Base-by-base conservation (phyloP, 1,284 basidiomycete species). In the Microbotryum lychnidis-dioicae region DNA sequence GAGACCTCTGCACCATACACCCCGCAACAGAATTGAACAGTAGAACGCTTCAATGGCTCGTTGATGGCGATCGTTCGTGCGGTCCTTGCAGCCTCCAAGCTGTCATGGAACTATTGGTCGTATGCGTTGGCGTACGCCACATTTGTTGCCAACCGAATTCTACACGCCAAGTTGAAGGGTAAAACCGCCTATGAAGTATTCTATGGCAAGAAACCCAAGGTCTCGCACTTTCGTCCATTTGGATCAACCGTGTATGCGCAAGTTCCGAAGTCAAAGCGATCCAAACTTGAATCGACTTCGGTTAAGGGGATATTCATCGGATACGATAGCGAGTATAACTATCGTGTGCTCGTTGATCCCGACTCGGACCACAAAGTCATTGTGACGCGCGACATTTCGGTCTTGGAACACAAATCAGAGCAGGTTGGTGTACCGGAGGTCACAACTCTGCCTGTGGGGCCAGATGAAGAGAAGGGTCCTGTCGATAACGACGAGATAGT, bases 21-120 rank as follows among this genome's bases (percentile, higher is more conserved):
- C 7, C 64, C 61, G 4, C 29, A 63, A 50, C 46, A 59, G 29
- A 66, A 66, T 37, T 50, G 50, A 12, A 44, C 29, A 23, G 46
- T 33, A 20, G 44, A 56, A 29, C 54, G 45, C 27, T 46, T 31
- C 9, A 47, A 47, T 20, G 18, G 44, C 27, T 29, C 45, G 18
- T 46, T 56, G 25, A 27, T 47, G 20, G 45, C 8, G 1, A 18
- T 48, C 27, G 54, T 48, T n/a, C 18, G 12, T 6, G 44, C 45
- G 23, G 48, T 56, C 45, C 54, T 56, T 9, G n/a, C 29, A 23
- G 54, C 46, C 25, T 10, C 54, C 8, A 16, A 27, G 7, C 54
- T 56, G 6, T 31, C 54, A 3, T 47, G 31, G 27, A 31, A 27
- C 6, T 21, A 29, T 25, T 56, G 54, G 54, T 31, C 44, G 1